Base-by-base conservation (phyloP, 257 asterid species). In the Primulina tabacum region DNA sequence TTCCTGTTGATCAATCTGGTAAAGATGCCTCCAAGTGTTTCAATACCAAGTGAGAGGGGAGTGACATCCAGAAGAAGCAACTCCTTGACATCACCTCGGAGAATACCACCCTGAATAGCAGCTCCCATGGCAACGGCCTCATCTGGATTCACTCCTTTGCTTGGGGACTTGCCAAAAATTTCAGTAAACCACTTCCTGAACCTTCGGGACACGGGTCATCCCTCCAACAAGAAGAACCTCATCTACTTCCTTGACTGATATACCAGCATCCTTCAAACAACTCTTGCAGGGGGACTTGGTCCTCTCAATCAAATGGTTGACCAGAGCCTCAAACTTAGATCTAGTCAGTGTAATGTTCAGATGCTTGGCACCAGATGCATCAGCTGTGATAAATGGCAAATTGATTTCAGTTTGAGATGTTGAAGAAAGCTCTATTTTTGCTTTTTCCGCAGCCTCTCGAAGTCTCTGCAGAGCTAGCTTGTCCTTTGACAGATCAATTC, bases 41-140 rank as follows among this genome's bases (percentile, higher is more conserved):
- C 96, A 32, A 89, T 85, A 76, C 96, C 93, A 26, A 89, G 93
- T 6, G 93, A 87, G 26, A 89, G 80, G 10, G 93, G 96, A 26
- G 93, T 87, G 26, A 89, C 93, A 76, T 89, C 96, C 18, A 87
- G 88, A 32, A 89, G 89, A 29, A 89, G 87, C 76, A 89, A 75
- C 78, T 89, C 96, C 35, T 85, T 87, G 55, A 87, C 96, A 62
- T 85, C 90, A 60, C 92, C 91, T 5, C 90, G 88, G 28, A 85
- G 89, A 9, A 87, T 87, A 28, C 91, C 96, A 9, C 93, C 92
- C 71, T 87, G 90, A 40, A 89, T 85, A 20, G 96, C 96, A 65
- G 96, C 96, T 14, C 96, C 93, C 88, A 87, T 87, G 37, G 93
- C 91, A 73, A 89, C 96, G 2, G 93, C 93, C 76, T 89, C 96